Percentiles rank a stretch among this genome's conserved stretches.
These are phyloP conservation scores for Xylaria sp. DNA, from an alignment of 2,329 filamentous ascomycete genomes.

Conservation along the genomic window DNA sequence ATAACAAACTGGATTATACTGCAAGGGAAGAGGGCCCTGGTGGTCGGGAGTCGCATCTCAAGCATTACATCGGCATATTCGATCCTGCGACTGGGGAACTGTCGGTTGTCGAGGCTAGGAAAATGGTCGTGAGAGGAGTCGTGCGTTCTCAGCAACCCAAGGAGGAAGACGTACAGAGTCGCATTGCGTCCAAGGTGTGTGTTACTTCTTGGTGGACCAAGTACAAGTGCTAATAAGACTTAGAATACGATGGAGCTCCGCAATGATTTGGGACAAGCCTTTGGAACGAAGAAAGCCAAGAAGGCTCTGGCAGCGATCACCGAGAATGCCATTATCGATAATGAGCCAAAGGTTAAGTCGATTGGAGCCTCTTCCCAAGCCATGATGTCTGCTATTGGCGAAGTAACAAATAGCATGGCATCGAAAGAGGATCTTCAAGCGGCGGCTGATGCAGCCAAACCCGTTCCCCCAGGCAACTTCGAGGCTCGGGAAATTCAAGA, in stretches of 20 bases:
- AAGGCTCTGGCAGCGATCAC: slow-evolving; percentile 67
- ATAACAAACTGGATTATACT: slow-evolving; percentile 65
- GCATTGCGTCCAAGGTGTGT: slow-evolving; percentile 46
- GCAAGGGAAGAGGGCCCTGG: slow-evolving; percentile 57
- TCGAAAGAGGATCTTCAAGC: slow-evolving; percentile 69
- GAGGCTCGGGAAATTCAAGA: slow-evolving; percentile 71
- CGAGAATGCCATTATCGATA: slow-evolving; percentile 69
- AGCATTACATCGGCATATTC: slow-evolving; percentile 69
- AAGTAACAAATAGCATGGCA: slow-evolving; percentile 68
- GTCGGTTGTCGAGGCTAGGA: slow-evolving; percentile 67
- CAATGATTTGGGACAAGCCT: slow-evolving; percentile 75
- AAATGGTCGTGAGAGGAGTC: slow-evolving; percentile 64
- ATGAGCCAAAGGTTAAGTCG: slow-evolving; percentile 50
- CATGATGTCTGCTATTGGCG: slow-evolving; percentile 68
- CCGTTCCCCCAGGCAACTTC: slow-evolving; percentile 73
- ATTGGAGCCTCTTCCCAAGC: slow-evolving; percentile 62
- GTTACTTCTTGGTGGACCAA: background rate
- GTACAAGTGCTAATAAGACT: slow-evolving; percentile 29
- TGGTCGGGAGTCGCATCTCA: slow-evolving; percentile 53
- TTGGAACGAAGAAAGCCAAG: slow-evolving; percentile 85
- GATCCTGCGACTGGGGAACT: slow-evolving; percentile 65
- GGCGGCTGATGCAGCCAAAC: slow-evolving; percentile 70
- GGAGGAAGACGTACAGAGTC: slow-evolving; percentile 51
- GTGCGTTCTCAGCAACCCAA: slow-evolving; percentile 62
- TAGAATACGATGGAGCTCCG: slow-evolving; percentile 66